Conservation (phyloP, 805 yeast species). For the Yarrowia deformans region DNA sequence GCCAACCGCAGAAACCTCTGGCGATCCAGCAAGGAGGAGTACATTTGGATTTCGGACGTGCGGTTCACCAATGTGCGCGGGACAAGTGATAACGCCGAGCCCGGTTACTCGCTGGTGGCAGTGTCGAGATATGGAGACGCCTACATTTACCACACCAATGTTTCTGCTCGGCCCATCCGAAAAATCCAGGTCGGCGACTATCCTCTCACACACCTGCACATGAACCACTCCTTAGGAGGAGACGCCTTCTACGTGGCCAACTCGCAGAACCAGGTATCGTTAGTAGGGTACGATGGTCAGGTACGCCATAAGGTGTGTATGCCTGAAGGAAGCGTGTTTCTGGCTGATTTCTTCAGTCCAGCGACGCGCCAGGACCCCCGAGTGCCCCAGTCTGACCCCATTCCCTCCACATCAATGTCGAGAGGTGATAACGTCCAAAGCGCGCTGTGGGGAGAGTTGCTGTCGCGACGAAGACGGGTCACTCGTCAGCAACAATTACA, state of each 20-base stretch:
- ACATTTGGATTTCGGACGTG: slow-evolving; percentile 36
- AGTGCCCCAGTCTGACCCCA: slow-evolving; percentile 5
- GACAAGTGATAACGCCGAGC: neutral
- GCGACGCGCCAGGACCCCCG: slow-evolving; percentile 22
- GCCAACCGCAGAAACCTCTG: slow-evolving; percentile 14
- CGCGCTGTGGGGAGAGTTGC: slow-evolving; percentile 15
- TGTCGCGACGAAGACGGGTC: slow-evolving; percentile 3
- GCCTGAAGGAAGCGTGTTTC: slow-evolving; percentile 32
- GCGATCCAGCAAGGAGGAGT: slow-evolving; percentile 27
- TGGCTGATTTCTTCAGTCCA: slow-evolving; percentile 35
- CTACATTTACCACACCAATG: slow-evolving; percentile 30
- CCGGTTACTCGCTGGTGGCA: slow-evolving; percentile 25
- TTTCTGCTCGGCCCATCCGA: slow-evolving; percentile 6
- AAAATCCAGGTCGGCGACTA: slow-evolving; percentile 34
- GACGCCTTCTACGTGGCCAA: slow-evolving; percentile 36
- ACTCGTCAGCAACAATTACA: slow-evolving; percentile 5
- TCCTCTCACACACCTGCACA: slow-evolving; percentile 32
- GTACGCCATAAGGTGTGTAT: slow-evolving; percentile 22
- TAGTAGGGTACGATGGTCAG: slow-evolving; percentile 25
- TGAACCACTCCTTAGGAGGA: slow-evolving; percentile 31
- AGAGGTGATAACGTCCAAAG: slow-evolving; percentile 12
- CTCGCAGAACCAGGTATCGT: slow-evolving; percentile 34
- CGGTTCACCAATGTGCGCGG: slow-evolving; percentile 18
- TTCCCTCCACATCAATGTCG: slow-evolving; percentile 10
- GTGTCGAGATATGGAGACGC: slow-evolving; percentile 33